Evolutionary conservation across 345 rosid species (phyloP), one percentile per base, ranked within the genome.

Genomic region (Pistacia atlantica): DNA sequence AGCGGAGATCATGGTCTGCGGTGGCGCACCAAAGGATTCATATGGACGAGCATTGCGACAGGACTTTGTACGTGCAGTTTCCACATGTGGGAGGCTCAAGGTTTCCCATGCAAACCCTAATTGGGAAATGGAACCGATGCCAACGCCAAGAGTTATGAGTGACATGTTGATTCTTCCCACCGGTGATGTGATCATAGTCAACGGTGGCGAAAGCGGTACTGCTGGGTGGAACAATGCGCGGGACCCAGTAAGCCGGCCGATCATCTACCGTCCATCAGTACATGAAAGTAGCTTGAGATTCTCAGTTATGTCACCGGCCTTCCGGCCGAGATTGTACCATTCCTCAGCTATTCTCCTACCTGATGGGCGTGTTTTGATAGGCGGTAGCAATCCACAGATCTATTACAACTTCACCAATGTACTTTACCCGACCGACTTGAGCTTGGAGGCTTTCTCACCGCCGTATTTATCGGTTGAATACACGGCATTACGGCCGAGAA

Each of bases 141-240:
- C 98, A 0, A 51, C 83, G 5, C 86, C 89, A 8, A 86, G 97
- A 69, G 93, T 89, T n/a, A 93, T 95, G 98, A 87, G 95, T 0
- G 98, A 95, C 74, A 93, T 93, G 98, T 54, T 95, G 0, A 81
- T 95, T 31, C 87, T 95, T n/a, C 95, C 97, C 0, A 88, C 85
- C 3, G 91, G 94, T 5, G 92, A 93, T 45, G 83, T 93, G 60
- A 62, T 93, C 69, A 84, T 93, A 18, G 69, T 93, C 82, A 95
- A 93, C 16, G 97, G 98, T 0, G 93, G 84, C 1, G 85, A 75
- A 25, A 22, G 67, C 0, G 97, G 98, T 57, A 90, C 97, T 0
- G 97, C 97, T 0, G 97, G 98, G 1, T 93, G 92, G 92, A 93
- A 95, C 12, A 58, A 72, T 6, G 95, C 76, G 0, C 84, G 79